phyloP scores from a whole-genome alignment of 768 basidiomycete genomes.

The Rhodotorula toruloides region DNA sequence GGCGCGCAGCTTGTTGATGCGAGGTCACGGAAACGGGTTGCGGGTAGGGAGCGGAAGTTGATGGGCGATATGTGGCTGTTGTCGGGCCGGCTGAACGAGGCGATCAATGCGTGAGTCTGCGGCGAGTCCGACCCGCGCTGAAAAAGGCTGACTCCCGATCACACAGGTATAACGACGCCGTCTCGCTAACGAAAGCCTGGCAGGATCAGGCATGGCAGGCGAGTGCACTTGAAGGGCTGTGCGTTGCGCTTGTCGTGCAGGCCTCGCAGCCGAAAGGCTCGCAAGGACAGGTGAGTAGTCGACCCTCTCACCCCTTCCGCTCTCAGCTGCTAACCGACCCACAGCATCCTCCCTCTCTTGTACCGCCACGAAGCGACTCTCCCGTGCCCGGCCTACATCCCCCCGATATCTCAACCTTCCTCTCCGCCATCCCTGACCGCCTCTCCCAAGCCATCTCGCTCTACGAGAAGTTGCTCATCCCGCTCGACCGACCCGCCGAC shows the following conservation, averaged over 20 bases:
- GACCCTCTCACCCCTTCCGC: conserved; percentile 14
- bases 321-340: conserved; percentile 42
- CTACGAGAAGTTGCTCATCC: conserved; percentile 36
- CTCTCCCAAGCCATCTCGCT: conserved; percentile 35
- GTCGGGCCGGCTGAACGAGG: conserved; percentile 77
- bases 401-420: conserved; percentile 30
- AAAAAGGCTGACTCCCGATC: no score
- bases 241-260: conserved; percentile 70
- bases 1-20: conserved; percentile 29
- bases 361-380: conserved; percentile 35
- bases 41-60: conserved; percentile 75
- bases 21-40: conserved; percentile 31
- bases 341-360: conserved; percentile 53
- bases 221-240: conserved; percentile 76
- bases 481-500: conserved; percentile 51
- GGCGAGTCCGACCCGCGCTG: no score
- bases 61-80: conserved; percentile 83
- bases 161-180: conserved; percentile 75
- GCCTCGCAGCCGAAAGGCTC: conserved; percentile 45
- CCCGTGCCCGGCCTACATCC: background rate
- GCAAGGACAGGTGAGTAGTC: conserved; percentile 38
- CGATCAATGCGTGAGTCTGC: conserved; percentile 67
- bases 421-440: conserved; percentile 40
- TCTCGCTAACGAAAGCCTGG: conserved; percentile 65
- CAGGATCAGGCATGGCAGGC: conserved; percentile 86